Evolutionary conservation across 2,329 filamentous ascomycete species (phyloP).

Genomic region (Blastomyces emzantsi): DNA sequence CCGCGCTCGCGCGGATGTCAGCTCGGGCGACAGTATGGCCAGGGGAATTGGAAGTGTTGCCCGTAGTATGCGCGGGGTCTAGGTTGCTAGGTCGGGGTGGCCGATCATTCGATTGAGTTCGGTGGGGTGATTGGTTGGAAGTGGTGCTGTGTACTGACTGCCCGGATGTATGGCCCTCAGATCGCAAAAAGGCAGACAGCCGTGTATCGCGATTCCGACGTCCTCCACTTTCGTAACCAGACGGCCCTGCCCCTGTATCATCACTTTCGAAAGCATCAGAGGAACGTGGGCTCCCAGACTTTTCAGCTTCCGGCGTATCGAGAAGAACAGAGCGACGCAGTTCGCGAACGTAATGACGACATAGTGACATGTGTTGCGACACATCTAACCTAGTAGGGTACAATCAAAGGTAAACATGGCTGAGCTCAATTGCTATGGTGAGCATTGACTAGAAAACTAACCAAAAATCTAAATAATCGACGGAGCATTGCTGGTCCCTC

Average conservation of each 20-base stretch:
- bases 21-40: constrained; percentile 75
- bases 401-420: constrained; percentile 3
- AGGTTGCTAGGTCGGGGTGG: constrained; percentile 51
- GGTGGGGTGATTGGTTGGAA: constrained; percentile 37
- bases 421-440: neutral
- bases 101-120: constrained; percentile 37
- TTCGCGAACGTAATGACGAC: constrained; percentile 90
- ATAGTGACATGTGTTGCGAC: constrained; percentile 96
- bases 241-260: constrained; percentile 41
- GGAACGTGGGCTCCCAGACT: constrained; percentile 58
- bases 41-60: constrained; percentile 71
- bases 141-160: constrained; percentile 46
- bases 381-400: constrained; percentile 77
- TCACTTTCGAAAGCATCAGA: constrained; percentile 8
- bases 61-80: constrained; percentile 48
- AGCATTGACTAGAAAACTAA: constrained; percentile 39
- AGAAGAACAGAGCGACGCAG: constrained; percentile 86
- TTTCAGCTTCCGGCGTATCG: constrained; percentile 83
- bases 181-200: constrained; percentile 79
- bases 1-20: constrained; percentile 85
- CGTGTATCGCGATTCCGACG: constrained; percentile 77
- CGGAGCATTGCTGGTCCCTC: constrained; percentile 94
- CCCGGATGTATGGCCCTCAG: constrained; percentile 40
- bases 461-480: constrained; percentile 99
- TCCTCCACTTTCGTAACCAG: constrained; percentile 49